A percentile compares a stretch with the other conserved stretches of the same genome.
Conservation (phyloP, 2,329 filamentous ascomycete genomes). For the Dactylellina drechsleri region DNA sequence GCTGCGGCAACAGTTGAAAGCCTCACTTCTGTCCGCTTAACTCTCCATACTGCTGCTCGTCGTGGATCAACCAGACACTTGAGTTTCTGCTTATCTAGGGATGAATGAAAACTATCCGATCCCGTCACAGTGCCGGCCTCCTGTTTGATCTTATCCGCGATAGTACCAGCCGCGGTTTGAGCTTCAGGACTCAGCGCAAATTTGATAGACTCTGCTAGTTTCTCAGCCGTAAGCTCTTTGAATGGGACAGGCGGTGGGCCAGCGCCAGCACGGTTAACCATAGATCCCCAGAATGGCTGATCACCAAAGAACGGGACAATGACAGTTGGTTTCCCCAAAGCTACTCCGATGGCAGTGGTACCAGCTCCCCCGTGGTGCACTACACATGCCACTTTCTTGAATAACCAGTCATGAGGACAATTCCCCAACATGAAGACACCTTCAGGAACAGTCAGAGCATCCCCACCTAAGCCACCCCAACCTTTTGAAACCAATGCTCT, state of each 20-base stretch:
- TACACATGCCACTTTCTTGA: constrained; percentile 80
- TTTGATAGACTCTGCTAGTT: constrained; percentile 72
- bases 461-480: constrained; percentile 84
- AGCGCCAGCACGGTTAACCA: constrained; percentile 77
- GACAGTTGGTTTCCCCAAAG: constrained; percentile 80
- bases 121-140: constrained; percentile 73
- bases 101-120: constrained; percentile 75
- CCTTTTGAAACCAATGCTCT: constrained; percentile 85
- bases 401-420: constrained; percentile 88
- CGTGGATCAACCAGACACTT: constrained; percentile 76
- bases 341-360: constrained; percentile 86
- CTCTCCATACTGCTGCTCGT: constrained; percentile 77
- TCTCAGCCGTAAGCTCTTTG: constrained; percentile 73
- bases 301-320: constrained; percentile 89
- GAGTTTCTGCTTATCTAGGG: constrained; percentile 65
- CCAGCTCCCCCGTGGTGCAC: constrained; percentile 90
- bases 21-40: constrained; percentile 73
- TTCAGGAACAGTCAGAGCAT: constrained; percentile 75
- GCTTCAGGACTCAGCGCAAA: constrained; percentile 72
- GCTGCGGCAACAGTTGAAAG: constrained; percentile 77
- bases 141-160: constrained; percentile 73
- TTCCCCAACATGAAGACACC: constrained; percentile 86
- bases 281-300: constrained; percentile 83
- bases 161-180: constrained; percentile 67
- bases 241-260: constrained; percentile 76